Base-by-base conservation (phyloP, 2,329 filamentous ascomycete genomes). In the Cucurbitaria berberidis region DNA sequence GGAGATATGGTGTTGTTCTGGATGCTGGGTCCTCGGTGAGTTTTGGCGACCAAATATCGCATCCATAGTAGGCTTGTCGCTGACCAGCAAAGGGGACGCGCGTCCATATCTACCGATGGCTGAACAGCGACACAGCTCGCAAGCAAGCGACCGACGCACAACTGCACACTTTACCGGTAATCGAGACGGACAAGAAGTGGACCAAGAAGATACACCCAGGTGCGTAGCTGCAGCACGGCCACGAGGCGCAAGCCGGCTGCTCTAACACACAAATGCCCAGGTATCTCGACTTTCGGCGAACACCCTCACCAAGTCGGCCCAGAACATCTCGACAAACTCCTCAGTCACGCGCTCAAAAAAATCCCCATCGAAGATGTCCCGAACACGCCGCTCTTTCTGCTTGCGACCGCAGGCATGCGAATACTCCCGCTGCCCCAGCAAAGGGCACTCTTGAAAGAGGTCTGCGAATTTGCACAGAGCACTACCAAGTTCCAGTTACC, bases 401-500 rank as follows among this genome's bases (percentile, higher is more conserved):
- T 99, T 76, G 95, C 95, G 24, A 99, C 95, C 0, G 95, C 95
- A 9, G 95, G 95, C 39, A 95, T 99, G 86, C 89, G 95, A 52
- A 81, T 99, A 15, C 82, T 99, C 1, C 88, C 89, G 6, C 82
- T 89, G 35, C 69, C 82, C 5, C 86, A 97, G 72, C 89, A 92
- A 63, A 83, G 83, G 34, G 83, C 86, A 2, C 81, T 99, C 3
- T 80, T 98, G 18, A 79, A 84, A 51, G 86, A 89, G 62, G 89
- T 96, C 45, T 99, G 95, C 78, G 83, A 86, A 10, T 98, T 96
- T 73, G 85, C 96, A 10, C 86, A 85, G 49, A 79, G 84, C 43
- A 87, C 89, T 51, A 93, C 93, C 1, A 79, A 86, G 3, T 98
- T 99, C 67, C 84, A 88, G 46, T 81, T 99, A 1, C 91, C 93